Evolutionary conservation across 345 rosid genomes (phyloP).

Genomic region (Nasturtium officinale): DNA sequence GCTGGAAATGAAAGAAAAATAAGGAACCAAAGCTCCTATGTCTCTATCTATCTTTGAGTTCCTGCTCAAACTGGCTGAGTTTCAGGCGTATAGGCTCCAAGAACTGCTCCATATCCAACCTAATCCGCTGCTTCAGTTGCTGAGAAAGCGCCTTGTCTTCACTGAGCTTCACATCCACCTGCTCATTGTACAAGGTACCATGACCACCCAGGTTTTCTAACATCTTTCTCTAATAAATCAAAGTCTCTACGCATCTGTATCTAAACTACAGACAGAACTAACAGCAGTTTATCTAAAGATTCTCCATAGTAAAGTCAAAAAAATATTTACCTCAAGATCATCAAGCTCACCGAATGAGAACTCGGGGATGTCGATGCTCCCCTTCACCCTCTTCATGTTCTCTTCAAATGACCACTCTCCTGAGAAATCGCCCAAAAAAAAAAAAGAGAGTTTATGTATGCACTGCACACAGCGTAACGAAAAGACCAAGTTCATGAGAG

Average conservation of each 20-base stretch:
- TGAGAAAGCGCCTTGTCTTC: conserved; percentile 64
- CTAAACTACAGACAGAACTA: background rate
- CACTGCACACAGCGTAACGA: background rate
- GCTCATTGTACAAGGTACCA: conserved; percentile 17
- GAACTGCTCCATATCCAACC: conserved; percentile 65
- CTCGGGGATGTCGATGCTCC: conserved; percentile 74
- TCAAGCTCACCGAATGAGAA: conserved; percentile 93
- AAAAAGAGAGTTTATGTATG: background rate
- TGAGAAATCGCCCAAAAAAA: conserved; percentile 24
- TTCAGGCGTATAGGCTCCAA: conserved; percentile 73
- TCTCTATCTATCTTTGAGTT: conserved; percentile 70
- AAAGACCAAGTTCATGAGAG: background rate
- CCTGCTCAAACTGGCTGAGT: conserved; percentile 75
- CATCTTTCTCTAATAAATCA: conserved; percentile 8
- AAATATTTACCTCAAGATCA: conserved; percentile 74
- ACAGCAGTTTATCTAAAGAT: background rate
- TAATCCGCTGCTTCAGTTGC: conserved; percentile 54
- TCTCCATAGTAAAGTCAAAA: background rate
- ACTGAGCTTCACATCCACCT: conserved; percentile 65
- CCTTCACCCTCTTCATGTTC: conserved; percentile 60
- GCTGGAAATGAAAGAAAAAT: conserved; percentile 3
- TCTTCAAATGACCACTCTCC: conserved; percentile 85
- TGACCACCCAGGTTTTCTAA: conserved; percentile 3
- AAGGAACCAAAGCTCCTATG: background rate
- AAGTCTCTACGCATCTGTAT: background rate